Conservation (phyloP, 2,329 filamentous ascomycete genomes). For the Fusarium dimerum region DNA sequence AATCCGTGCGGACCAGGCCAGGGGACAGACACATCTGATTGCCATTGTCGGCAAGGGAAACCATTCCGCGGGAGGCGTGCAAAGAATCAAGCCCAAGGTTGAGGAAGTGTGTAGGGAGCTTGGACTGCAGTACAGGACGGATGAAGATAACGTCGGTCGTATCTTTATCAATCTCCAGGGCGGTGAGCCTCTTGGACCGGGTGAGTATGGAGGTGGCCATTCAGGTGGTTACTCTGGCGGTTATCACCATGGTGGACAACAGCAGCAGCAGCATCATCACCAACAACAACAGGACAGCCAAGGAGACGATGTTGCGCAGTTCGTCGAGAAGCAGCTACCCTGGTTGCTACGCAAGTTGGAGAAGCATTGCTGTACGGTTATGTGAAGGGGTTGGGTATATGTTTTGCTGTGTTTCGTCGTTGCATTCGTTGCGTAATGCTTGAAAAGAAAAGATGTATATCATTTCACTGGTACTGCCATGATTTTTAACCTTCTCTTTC, state of each 20-base stretch:
- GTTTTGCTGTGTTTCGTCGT: constrained; percentile 4
- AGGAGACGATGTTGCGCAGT: constrained; percentile 57
- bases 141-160: constrained; percentile 87
- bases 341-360: constrained; percentile 65
- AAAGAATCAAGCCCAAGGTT: constrained; percentile 95
- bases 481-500: not conserved
- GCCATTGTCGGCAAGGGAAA: constrained; percentile 97
- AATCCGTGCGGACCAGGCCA: constrained; percentile 73
- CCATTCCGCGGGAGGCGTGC: constrained; percentile 77
- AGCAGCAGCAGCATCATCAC: constrained; percentile 44
- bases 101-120: constrained; percentile 83
- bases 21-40: constrained; percentile 81
- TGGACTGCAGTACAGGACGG: constrained; percentile 79
- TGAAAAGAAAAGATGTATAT: not conserved
- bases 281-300: constrained; percentile 46
- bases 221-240: constrained; percentile 43
- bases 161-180: constrained; percentile 88
- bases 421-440: not conserved
- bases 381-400: constrained; percentile 51
- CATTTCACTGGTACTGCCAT: not conserved
- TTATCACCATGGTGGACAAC: constrained; percentile 31
- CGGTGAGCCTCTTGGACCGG: constrained; percentile 58
- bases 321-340: constrained; percentile 61
- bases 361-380: constrained; percentile 72
- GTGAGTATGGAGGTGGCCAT: constrained; percentile 33